Evolutionary conservation across 139 green algal genomes (phyloP), one percentile per base, ranked within the genome.

Genomic region (Nannochloris sp.): DNA sequence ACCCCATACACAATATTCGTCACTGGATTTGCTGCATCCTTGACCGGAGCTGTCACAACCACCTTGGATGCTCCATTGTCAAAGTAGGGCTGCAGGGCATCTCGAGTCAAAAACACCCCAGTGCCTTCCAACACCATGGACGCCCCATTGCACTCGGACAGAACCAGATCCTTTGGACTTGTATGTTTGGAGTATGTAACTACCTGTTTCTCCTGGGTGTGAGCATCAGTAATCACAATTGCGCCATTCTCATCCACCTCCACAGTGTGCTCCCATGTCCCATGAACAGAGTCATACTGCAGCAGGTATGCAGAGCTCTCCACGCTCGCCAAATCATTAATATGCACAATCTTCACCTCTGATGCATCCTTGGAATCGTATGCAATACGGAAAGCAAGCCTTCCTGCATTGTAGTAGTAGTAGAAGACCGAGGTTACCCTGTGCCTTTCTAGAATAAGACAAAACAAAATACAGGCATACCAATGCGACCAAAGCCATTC

Each of bases 1-100:
- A 77, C 74, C 13, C 87, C 87, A 37, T 85, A 74, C 13, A 95
- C 87, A 13, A 95, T 77, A 65, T 93, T 95, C 37, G 89, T 76
- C 55, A 89, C 85, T 3, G 82, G 78, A 3, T 67, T 26, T 23
- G 40, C 56, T 6, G 78, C 46, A 51, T 93, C 86, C 78, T 95
- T 93, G 20, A 93, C 83, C 8, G 87, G 87, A 30, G 87, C 87
- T 5, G 75, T 83, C 8, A 95, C 86, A 23, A 93, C 72, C 33
- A 95, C 80, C 69, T 85, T 73, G 17, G 40, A 60, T 20, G 83
- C 73, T 29, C 73, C 68, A 33, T 67, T 53, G 28, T 85, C 74
- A 75, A 95, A 88, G 68, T 87, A 91, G 13, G 82, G 83, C 70
- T 85, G 73, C 43, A 86, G 67, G 40, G 62, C 49, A 29, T 49